A percentile compares a stretch with the other conserved stretches of the same genome.
These are phyloP conservation scores for Fusarium napiforme DNA, from an alignment of 2,329 filamentous ascomycete species.

Conservation along the genomic window DNA sequence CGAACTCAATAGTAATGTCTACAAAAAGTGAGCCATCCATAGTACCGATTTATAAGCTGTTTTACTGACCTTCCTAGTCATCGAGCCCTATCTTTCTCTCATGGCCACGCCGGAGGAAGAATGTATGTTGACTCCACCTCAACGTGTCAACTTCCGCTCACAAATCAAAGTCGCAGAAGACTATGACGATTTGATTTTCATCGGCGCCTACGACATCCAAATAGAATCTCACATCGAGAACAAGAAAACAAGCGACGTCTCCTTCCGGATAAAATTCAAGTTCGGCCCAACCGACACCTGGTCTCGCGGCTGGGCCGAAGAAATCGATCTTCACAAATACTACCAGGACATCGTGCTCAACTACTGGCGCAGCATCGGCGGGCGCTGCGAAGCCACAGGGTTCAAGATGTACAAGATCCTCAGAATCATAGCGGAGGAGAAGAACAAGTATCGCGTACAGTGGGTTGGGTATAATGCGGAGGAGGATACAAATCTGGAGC, in stretches of 20 bases:
- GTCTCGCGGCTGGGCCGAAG: background rate
- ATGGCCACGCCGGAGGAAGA: background rate
- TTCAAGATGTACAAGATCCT: conserved; percentile 7
- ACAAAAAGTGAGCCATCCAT: background rate
- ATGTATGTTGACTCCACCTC: background rate
- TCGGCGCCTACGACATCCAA: background rate
- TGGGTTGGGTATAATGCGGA: conserved; percentile 16
- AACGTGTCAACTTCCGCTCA: background rate
- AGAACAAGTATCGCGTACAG: conserved; percentile 3
- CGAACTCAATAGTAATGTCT: background rate
- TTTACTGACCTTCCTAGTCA: background rate
- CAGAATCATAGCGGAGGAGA: conserved; percentile 2
- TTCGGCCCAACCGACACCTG: background rate
- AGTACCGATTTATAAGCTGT: background rate
- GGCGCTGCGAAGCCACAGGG: background rate
- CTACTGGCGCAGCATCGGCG: conserved; percentile 11
- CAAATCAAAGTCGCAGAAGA: background rate
- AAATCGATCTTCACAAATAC: conserved; percentile 1
- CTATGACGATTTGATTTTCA: conserved; percentile 5
- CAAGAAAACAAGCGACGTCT: background rate
- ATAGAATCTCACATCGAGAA: conserved; percentile 8
- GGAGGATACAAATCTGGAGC: conserved; percentile 4
- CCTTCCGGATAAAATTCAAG: conserved; percentile 1
- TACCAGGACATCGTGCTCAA: background rate
- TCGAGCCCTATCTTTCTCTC: background rate